Base-by-base conservation (phyloP, 1,139 yeast species). In the Protomyces arabidopsidicola region DNA sequence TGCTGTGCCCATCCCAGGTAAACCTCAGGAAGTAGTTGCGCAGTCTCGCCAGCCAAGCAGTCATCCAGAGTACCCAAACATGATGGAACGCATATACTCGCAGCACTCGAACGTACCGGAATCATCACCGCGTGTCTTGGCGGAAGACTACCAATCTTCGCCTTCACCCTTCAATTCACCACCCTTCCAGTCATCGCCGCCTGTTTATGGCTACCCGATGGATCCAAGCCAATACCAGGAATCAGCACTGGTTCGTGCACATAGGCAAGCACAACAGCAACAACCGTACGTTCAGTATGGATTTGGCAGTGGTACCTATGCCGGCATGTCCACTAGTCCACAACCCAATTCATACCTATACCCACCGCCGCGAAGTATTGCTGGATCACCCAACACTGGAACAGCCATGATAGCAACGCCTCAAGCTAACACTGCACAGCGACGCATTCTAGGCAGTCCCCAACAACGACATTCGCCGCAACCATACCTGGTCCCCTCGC, bases 81-180 rank as follows among this genome's bases (percentile, higher is more conserved):
- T 42, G 56, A 53, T 58, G 45, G 35, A 24, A 20, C 62, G 53
- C 9, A 35, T 58, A 18, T 53, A 39, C 9, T 58, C 62, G 14
- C 62, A 58, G 34, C 62, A 58, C 18, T 58, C 62, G 8, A 48
- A 58, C 18, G 34, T 58, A 5, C 62, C 62, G 27, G 62, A 58
- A 31, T 58, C 62, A 3, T 58, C 62, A 1, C 62, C 62, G 10
- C 51, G 38, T 8, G 42, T 58, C 34, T 52, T 38, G n/a, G 45
- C 62, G 22, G 62, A 58, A 42, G 62, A 58, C 45, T 58, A 52
- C 34, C 62, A 58, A 20, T 36, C 52, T n/a, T 50, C 55, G 20
- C 56, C 56, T 2, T 58, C 62, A 16, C 62, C 62, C 53, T 52
- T 45, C 53, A 58, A 58, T 27, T 51, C 56, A 8, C 62, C 62